These are phyloP conservation scores for Scedosporium apiospermum DNA, from an alignment of 2,329 filamentous ascomycete species.

Conservation along the genomic window DNA sequence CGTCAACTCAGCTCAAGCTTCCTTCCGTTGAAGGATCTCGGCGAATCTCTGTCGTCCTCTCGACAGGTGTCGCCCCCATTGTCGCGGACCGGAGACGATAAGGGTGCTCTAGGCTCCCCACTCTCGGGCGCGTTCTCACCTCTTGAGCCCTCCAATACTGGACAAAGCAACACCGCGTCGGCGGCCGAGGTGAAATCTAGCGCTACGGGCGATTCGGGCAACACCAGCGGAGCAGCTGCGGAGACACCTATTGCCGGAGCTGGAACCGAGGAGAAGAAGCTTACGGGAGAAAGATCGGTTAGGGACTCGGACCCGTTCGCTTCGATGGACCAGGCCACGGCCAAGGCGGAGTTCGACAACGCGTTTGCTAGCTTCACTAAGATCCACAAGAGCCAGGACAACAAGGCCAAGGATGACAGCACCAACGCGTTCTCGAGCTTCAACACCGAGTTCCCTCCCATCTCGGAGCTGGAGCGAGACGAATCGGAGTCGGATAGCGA, in stretches of 20 bases:
- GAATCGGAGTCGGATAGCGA: conserved; percentile 77
- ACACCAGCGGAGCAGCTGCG: conserved; percentile 2
- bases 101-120: conserved; percentile 4
- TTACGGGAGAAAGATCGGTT: background rate
- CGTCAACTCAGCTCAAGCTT: conserved; percentile 70
- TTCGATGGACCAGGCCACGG: conserved; percentile 44
- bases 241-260: conserved; percentile 2
- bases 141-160: background rate
- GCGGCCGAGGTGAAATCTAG: background rate
- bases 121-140: conserved; percentile 4
- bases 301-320: conserved; percentile 38
- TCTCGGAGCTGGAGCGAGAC: conserved; percentile 73
- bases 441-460: conserved; percentile 81
- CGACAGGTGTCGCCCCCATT: conserved; percentile 67
- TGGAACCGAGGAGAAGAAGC: conserved; percentile 6
- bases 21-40: conserved; percentile 57
- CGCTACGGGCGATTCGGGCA: conserved; percentile 1
- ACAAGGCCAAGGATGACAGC: conserved; percentile 29
- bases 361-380: conserved; percentile 69
- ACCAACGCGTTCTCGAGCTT: conserved; percentile 39
- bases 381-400: conserved; percentile 40
- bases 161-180: conserved; percentile 33
- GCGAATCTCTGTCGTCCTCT: conserved; percentile 66
- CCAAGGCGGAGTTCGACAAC: conserved; percentile 75
- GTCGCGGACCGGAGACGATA: conserved; percentile 30